phyloP scores from a whole-genome alignment of 371 early-diverging fungal genomes.

The Rhizopus microsporus region DNA sequence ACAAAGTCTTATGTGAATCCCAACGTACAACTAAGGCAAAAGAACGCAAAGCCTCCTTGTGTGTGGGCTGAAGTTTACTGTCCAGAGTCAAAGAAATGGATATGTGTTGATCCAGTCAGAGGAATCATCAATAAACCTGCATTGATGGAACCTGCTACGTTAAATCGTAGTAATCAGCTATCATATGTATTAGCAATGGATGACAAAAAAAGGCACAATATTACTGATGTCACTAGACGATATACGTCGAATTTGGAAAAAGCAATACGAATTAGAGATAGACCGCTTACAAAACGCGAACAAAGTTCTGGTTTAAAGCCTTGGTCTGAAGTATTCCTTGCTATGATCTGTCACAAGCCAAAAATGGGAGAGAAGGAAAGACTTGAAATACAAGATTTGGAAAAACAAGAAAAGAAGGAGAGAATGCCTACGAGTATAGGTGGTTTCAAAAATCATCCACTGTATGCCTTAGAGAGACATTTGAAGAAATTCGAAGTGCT shows the following conservation, averaged over 20 bases:
- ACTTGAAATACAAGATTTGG: constrained; percentile 56
- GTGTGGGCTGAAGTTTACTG: constrained; percentile 70
- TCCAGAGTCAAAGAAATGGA: constrained; percentile 50
- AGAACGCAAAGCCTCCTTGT: constrained; percentile 37
- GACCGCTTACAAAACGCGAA: constrained; percentile 44
- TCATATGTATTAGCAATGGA: constrained; percentile 65
- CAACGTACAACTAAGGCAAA: constrained; percentile 28
- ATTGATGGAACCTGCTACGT: constrained; percentile 53
- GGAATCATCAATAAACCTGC: constrained; percentile 52
- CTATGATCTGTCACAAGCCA: constrained; percentile 21
- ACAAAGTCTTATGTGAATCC: constrained; percentile 18
- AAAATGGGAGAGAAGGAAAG: constrained; percentile 33
- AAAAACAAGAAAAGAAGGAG: constrained; percentile 48
- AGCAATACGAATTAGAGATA: constrained; percentile 56
- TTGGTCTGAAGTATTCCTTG: constrained; percentile 37
- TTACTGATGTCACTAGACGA: constrained; percentile 70
- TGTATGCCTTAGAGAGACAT: constrained; percentile 87
- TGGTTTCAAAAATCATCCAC: constrained; percentile 79
- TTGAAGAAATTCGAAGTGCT: constrained; percentile 74
- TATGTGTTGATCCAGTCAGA: constrained; percentile 65
- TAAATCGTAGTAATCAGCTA: constrained; percentile 43
- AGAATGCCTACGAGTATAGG: constrained; percentile 79
- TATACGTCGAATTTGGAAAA: constrained; percentile 61
- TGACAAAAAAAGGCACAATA: constrained; percentile 23
- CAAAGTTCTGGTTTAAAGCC: constrained; percentile 33